Evolutionary conservation across 73 alveolate genomes (phyloP).

Genomic region (Paramecium octaurelia): DNA sequence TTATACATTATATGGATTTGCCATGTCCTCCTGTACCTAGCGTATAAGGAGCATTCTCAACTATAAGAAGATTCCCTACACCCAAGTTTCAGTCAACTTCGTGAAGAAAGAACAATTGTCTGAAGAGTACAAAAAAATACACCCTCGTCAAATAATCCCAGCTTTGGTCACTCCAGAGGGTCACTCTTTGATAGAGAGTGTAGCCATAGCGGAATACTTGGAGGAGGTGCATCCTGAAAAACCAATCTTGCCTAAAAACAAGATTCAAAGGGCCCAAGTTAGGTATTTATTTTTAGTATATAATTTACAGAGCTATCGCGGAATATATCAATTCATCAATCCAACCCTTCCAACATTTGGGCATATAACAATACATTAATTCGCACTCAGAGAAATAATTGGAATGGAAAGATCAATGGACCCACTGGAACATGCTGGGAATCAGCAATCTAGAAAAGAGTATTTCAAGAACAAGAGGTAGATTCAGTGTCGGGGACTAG

Average conservation of each 20-base stretch:
- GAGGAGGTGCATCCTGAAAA: conserved; percentile 1
- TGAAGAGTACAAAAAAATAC: conserved; percentile 7
- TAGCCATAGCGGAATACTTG: conserved; percentile 15
- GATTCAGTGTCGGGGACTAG: neutral
- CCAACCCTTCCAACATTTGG: neutral
- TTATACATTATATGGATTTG: conserved; percentile 44
- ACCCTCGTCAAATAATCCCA: conserved; percentile 25
- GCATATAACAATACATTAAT: neutral
- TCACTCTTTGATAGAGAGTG: neutral
- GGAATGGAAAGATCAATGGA: conserved; percentile 44
- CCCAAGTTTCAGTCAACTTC: neutral
- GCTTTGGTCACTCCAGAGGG: conserved; percentile 26
- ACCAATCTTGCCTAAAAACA: neutral
- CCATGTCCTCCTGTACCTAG: conserved; percentile 1
- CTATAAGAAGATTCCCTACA: neutral
- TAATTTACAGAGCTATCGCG: neutral
- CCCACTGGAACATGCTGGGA: conserved; percentile 2
- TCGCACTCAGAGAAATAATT: neutral
- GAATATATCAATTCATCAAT: conserved; percentile 28
- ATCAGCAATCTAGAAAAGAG: neutral
- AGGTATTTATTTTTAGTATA: neutral
- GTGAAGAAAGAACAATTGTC: neutral
- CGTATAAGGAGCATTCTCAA: neutral
- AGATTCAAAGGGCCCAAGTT: neutral
- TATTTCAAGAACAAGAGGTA: conserved; percentile 4